Evolutionary conservation across 2,329 filamentous ascomycete genomes (phyloP).

Genomic region (Cladophialophora chaetospira): DNA sequence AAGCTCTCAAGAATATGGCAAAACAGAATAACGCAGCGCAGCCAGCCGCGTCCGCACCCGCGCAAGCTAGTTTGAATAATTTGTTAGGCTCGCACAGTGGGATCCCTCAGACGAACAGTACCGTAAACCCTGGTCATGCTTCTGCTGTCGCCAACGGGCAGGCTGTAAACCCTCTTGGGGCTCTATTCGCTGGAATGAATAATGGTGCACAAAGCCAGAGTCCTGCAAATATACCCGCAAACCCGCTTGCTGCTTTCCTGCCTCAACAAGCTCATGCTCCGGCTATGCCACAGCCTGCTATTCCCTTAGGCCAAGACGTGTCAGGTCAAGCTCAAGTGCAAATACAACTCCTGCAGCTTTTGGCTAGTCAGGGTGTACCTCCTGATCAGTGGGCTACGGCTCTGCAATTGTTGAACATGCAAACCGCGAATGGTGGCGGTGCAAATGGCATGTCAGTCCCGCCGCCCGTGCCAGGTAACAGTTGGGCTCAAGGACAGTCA

Average conservation of each 20-base stretch:
- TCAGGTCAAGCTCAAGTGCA: conserved; percentile 71
- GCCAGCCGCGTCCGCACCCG: conserved; percentile 39
- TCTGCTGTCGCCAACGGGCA: conserved; percentile 49
- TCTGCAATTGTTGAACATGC: conserved; percentile 53
- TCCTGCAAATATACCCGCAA: conserved; percentile 36
- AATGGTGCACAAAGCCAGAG: conserved; percentile 43
- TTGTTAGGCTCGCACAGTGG: conserved; percentile 53
- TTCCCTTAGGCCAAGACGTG: conserved; percentile 42
- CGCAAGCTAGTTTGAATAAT: conserved; percentile 49
- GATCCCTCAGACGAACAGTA: conserved; percentile 41
- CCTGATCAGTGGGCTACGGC: conserved; percentile 72
- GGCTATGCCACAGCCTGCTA: conserved; percentile 25
- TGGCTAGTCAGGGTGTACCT: conserved; percentile 73
- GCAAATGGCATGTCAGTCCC: conserved; percentile 40
- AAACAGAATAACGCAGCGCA: conserved; percentile 67
- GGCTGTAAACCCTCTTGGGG: conserved; percentile 62
- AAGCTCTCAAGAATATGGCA: conserved; percentile 77
- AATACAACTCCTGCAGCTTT: conserved; percentile 75
- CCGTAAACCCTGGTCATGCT: conserved; percentile 48
- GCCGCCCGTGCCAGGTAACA: conserved; percentile 32
- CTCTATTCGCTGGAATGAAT: conserved; percentile 51
- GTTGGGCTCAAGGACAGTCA: conserved; percentile 45
- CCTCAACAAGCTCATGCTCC: conserved; percentile 41
- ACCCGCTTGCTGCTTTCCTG: conserved; percentile 47
- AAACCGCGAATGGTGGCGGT: conserved; percentile 38